Base-by-base conservation (phyloP, 2,329 filamentous ascomycete genomes). In the Stagonosporopsis chrysanthemi region DNA sequence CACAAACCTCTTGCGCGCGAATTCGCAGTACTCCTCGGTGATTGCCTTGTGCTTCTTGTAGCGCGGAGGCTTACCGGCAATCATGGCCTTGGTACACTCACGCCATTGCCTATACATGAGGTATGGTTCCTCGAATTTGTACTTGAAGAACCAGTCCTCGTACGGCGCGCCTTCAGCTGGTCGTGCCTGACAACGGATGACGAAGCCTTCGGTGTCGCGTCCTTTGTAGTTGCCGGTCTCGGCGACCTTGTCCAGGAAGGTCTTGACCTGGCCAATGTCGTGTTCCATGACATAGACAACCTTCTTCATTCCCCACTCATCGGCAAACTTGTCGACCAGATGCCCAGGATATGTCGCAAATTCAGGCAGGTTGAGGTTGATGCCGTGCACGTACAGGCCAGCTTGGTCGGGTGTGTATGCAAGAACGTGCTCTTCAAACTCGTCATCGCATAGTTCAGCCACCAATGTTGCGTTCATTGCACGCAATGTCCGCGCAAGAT, bases 91-190 rank as follows among this genome's bases (percentile, higher is more conserved):
- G 39, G 95, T 99, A 74, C 91, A 96, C 79, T 99, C 95, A 61
- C 95, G 88, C 95, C 95, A 99, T 79, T 99, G 95, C 23, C 95
- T 88, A 78, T 98, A 99, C 92, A 99, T 96, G 59, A 99, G 81
- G 74, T 99, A 99, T 0, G 95, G 95, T 79, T 99, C 95, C 72
- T 99, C 95, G 59, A 99, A 99, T 80, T 99, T 99, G 85, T 93
- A 99, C 78, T 99, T 99, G 88, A 99, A 99, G 78, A 99, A 99
- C 95, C 95, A 99, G 75, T 99, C 93, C n/a, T 85, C 80, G 74
- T 88, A 95, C 0, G 85, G 84, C 2, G 75, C 76, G 14, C 75
- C 73, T 1, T 77, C 79, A 0, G 81, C 80, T 26, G 86, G 77
- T 72, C 82, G 81, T 81, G 87, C 79, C 87, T 91, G 84, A 60